These are phyloP conservation scores for Phytophthora meadii DNA, from an alignment of 352 stramenopile genomes.

Conservation along the genomic window DNA sequence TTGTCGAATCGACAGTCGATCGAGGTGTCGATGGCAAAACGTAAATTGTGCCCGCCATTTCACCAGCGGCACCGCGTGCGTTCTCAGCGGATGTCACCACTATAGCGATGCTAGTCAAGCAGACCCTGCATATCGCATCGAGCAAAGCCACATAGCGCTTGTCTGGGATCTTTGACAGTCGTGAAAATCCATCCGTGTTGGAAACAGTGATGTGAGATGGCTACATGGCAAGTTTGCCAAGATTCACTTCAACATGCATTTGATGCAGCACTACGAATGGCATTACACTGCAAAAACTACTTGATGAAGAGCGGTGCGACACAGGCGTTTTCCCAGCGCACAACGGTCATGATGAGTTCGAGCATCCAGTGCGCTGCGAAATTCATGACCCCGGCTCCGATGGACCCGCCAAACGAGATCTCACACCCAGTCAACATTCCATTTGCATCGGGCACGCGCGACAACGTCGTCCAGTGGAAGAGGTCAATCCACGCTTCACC, in stretches of 20 bases:
- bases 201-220: conserved; percentile 14
- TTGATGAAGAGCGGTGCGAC: conserved; percentile 62
- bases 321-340: conserved; percentile 71
- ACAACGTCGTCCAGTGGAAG: conserved; percentile 71
- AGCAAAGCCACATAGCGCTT: conserved; percentile 22
- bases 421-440: conserved; percentile 32
- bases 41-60: conserved; percentile 17
- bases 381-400: conserved; percentile 61
- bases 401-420: conserved; percentile 62
- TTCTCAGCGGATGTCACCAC: conserved; percentile 3
- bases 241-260: conserved; percentile 1
- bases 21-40: conserved; percentile 5
- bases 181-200: conserved; percentile 17
- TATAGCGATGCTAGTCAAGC: conserved; percentile 6
- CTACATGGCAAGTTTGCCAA: conserved; percentile 17
- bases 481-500: conserved; percentile 68
- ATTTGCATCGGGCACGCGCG: conserved; percentile 30
- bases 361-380: conserved; percentile 80
- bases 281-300: conserved; percentile 7
- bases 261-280: background rate
- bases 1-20: background rate
- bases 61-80: conserved; percentile 9
- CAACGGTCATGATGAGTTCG: conserved; percentile 77
- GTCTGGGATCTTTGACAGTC: conserved; percentile 11
- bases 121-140: conserved; percentile 14